Evolutionary conservation across 768 basidiomycete species (phyloP).

Genomic region (Naganishia onofrii): DNA sequence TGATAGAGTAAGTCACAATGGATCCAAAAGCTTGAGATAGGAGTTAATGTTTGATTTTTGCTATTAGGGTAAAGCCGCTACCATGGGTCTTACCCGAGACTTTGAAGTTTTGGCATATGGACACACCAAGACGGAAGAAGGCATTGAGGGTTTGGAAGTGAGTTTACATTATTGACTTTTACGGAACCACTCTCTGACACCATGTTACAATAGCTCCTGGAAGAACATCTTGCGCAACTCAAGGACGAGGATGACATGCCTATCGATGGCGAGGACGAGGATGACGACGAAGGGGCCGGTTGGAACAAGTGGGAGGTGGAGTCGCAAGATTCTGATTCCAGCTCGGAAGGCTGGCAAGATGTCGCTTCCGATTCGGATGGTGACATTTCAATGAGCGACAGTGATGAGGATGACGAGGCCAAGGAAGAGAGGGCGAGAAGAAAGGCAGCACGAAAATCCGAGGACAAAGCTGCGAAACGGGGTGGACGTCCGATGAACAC

Average conservation of each 20-base stretch:
- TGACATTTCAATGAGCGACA: conserved; percentile 76
- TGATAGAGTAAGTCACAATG: conserved; percentile 65
- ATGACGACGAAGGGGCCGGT: conserved; percentile 52
- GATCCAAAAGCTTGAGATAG: background rate
- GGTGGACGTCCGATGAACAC: background rate
- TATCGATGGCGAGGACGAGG: conserved; percentile 5
- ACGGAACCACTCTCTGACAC: background rate
- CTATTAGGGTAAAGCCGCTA: conserved; percentile 69
- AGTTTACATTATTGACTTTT: background rate
- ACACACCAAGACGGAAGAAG: conserved; percentile 69
- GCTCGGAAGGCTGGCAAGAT: conserved; percentile 72
- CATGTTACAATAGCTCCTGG: background rate
- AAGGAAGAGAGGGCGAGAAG: conserved; percentile 30
- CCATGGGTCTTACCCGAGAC: conserved; percentile 61
- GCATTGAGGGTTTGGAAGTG: conserved; percentile 86
- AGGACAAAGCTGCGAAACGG: conserved; percentile 28
- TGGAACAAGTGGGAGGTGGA: conserved; percentile 91
- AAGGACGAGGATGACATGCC: conserved; percentile 61
- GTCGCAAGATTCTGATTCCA: conserved; percentile 43
- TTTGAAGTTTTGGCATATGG: conserved; percentile 78
- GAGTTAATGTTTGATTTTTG: background rate
- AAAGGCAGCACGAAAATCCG: conserved; percentile 22
- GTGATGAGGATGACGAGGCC: conserved; percentile 66
- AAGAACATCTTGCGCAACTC: conserved; percentile 23
- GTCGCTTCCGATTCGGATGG: conserved; percentile 68